A percentile compares a stretch with the other conserved stretches of the same genome.
phyloP scores from a whole-genome alignment of 2,329 filamentous ascomycete species.

The Lachnellula hyalina region DNA sequence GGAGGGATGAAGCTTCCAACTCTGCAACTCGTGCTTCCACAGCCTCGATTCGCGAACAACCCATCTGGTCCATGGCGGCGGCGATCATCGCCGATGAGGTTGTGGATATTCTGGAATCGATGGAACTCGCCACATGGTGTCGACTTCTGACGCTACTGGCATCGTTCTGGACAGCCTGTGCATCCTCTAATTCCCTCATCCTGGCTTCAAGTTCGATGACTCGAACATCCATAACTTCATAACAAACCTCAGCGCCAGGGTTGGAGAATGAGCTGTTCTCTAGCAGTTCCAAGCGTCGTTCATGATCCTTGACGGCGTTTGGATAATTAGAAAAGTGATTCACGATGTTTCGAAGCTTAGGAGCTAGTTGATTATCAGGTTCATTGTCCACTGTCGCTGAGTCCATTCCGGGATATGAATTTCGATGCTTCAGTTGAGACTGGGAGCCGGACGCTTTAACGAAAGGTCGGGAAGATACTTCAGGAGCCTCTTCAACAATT shows the following conservation, averaged over 20 bases:
- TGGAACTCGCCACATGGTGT: constrained; percentile 24
- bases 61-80: constrained; percentile 32
- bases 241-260: constrained; percentile 61
- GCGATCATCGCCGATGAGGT: constrained; percentile 34
- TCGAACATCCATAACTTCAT: constrained; percentile 63
- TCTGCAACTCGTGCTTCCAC: constrained; percentile 38
- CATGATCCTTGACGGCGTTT: constrained; percentile 38
- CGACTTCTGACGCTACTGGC: constrained; percentile 22
- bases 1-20: constrained; percentile 36
- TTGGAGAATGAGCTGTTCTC: constrained; percentile 67
- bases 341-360: constrained; percentile 20
- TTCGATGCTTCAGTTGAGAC: constrained; percentile 17
- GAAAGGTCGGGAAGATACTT: constrained; percentile 5
- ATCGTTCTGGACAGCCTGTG: constrained; percentile 40
- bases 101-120: constrained; percentile 29
- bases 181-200: constrained; percentile 54
- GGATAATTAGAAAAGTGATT: constrained; percentile 22
- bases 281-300: constrained; percentile 59
- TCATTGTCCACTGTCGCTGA: constrained; percentile 5
- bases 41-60: constrained; percentile 39
- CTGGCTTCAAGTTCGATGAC: constrained; percentile 64
- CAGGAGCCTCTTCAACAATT: constrained; percentile 12
- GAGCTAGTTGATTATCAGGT: constrained; percentile 14
- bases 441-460: constrained; percentile 12
- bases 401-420: constrained; percentile 8